Base-by-base conservation (phyloP, 768 basidiomycete genomes). In the Lentinula guzmanii region DNA sequence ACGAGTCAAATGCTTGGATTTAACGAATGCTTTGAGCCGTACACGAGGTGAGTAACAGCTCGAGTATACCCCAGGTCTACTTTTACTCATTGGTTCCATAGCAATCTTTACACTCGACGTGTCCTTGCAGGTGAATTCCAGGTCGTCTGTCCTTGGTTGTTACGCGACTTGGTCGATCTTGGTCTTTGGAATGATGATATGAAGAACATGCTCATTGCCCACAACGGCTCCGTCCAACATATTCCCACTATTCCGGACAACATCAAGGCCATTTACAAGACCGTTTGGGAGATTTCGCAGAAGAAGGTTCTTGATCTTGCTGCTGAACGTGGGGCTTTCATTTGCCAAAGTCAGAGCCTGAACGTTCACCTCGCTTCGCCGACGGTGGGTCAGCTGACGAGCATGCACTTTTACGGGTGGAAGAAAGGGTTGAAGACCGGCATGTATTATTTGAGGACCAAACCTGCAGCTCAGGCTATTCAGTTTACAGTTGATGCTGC, bases 81-180 rank as follows among this genome's bases (percentile, higher is more conserved):
- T 41, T 5, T 41, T 60, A 42, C 52, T 58, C 53, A 8, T 35
- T n/a, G 18, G 60, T 71, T 55, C 10, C 10, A 10, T 51, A 95
- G 95, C 71, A 98, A 98, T 79, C 96, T 98, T 71, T 98, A 99
- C 75, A 96, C 95, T 54, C 95, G 97, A 58, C 95, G 96, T 70
- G 97, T 98, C 15, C 86, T 99, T n/a, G 94, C 96, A 34, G 97
- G 97, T 56, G 97, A 99, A 79, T 99, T 99, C 90, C 96, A 98
- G 73, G 85, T 99, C 62, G 97, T 98, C 63, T 97, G 95, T 78
- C 97, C 97, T 0, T 98, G 97, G 97, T 84, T 99, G 56, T 85
- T 99, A n/a, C 88, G 94, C 61, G 97, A 99, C 67, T 90, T 99
- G 61, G 96, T 98, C 67, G 92, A 96, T 66, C 90, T 89, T 60